Conservation (phyloP, 2,329 filamentous ascomycete species). For the Aspergillus fumigatus region DNA sequence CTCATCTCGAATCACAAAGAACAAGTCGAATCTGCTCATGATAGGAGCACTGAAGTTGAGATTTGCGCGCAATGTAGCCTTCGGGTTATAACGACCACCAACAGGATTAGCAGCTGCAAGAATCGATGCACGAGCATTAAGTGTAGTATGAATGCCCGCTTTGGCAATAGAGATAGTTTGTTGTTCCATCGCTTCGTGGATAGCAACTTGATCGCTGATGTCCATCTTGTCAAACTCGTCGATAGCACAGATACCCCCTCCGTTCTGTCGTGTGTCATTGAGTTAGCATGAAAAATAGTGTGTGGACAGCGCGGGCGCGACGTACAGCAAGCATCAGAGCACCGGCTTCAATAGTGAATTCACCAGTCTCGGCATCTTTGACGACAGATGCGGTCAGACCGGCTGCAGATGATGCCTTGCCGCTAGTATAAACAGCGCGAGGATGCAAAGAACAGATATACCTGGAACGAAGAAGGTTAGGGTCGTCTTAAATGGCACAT, state of each 20-base stretch:
- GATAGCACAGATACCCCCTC: constrained; percentile 96
- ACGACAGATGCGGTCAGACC: constrained; percentile 96
- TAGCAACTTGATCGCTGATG: constrained; percentile 91
- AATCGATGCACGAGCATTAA: constrained; percentile 93
- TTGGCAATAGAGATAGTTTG: constrained; percentile 99
- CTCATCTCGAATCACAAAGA: constrained; percentile 96
- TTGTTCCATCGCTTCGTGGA: constrained; percentile 99
- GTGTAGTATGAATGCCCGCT: constrained; percentile 93
- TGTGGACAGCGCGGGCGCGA: constrained; percentile 1
- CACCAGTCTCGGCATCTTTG: constrained; percentile 96
- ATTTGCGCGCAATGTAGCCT: constrained; percentile 86
- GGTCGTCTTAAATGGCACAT: neutral
- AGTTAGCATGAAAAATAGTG: constrained; percentile 2
- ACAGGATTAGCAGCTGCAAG: constrained; percentile 95
- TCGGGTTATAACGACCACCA: constrained; percentile 90
- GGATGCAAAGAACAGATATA: constrained; percentile 97
- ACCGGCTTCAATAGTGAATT: constrained; percentile 97
- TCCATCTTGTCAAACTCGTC: constrained; percentile 99
- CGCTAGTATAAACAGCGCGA: constrained; percentile 93
- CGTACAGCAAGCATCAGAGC: constrained; percentile 84
- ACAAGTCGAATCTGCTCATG: constrained; percentile 98
- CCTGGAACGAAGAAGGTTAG: constrained; percentile 21
- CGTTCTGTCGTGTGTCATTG: constrained; percentile 33
- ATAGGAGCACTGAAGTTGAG: constrained; percentile 99
- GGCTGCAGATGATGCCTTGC: constrained; percentile 93